Evolutionary conservation across 2,329 filamentous ascomycete species (phyloP), one percentile per base, ranked within the genome.

Genomic region (Cadophora luteo-olivacea): DNA sequence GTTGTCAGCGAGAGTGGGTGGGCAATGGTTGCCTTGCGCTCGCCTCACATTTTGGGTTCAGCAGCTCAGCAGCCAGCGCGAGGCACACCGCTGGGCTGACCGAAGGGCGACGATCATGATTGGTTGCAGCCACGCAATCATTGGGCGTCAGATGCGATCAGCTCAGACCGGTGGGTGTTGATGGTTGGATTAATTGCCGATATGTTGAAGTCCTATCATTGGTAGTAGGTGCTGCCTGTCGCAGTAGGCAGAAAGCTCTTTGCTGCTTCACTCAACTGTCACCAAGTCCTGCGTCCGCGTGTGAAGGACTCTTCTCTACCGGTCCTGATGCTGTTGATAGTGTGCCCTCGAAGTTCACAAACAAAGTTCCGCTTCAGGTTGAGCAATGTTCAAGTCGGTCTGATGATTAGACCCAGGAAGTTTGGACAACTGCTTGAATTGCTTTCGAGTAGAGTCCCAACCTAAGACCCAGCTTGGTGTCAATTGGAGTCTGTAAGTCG

Each of bases 1-100:
- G 64, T 52, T 61, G 68, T 69, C 68, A 68, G 38, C 63, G 12
- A 33, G 38, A 49, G 55, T 24, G 57, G 58, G 32, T 57, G 57
- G 33, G 45, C 41, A 49, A 45, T 70, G 66, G 69, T 51, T 70
- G 66, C 69, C 67, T 68, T 68, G 69, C 61, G 38, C 45, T 66
- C 61, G 69, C 66, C 66, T 68, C 61, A 57, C 63, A 64, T 36
- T 61, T 52, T 55, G 29, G 33, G 38, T 36, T 45, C 41, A 11
- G 41, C 41, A 45, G 6, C 41, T 66, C 62, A 62, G 49, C 66
- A 25, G 29, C 32, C 22, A 38, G 24, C 32, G 54, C 45, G 45
- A 64, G 69, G 69, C 69, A 65, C 57, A 66, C 51, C 58, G 45
- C 49, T 49, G 51, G 62, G 61, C 61, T 64, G 61, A 54, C 61